phyloP scores from a whole-genome alignment of 176 grass and related monocot genomes.

The Avena eriantha region DNA sequence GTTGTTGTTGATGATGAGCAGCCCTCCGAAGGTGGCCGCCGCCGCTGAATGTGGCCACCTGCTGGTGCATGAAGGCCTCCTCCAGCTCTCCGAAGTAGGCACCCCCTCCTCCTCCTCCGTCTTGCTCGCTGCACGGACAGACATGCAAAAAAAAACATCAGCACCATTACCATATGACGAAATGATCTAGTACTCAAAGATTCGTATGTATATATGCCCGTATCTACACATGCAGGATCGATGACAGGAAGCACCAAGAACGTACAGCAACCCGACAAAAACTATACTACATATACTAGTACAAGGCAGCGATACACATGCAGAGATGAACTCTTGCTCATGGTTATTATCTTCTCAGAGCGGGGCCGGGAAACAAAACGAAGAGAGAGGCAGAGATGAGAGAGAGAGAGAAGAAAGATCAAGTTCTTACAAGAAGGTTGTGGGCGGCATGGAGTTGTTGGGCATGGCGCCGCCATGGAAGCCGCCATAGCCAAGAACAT shows the following conservation, averaged over 20 bases:
- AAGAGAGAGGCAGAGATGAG: background rate
- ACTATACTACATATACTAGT: background rate
- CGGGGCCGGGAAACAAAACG: background rate
- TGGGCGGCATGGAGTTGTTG: constrained; percentile 45
- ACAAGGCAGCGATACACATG: background rate
- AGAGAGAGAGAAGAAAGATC: background rate
- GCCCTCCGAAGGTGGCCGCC: background rate
- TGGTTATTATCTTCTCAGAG: background rate
- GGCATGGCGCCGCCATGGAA: constrained; percentile 47
- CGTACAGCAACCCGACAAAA: constrained; percentile 5
- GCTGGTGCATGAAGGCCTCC: constrained; percentile 79
- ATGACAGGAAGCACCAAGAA: constrained; percentile 30
- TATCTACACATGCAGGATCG: background rate
- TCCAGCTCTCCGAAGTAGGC: constrained; percentile 83
- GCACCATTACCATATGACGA: constrained; percentile 21
- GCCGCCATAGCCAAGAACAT: constrained; percentile 51
- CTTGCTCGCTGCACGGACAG: constrained; percentile 57
- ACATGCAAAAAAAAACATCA: background rate
- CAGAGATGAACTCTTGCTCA: background rate
- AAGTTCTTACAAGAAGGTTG: constrained; percentile 57
- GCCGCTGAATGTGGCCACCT: constrained; percentile 53
- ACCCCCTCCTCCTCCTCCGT: constrained; percentile 39
- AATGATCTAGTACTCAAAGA: background rate
- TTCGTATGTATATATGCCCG: constrained; percentile 2
- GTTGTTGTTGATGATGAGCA: constrained; percentile 39